Base-by-base conservation (phyloP, 805 yeast species). In the Metschnikowia lunata region DNA sequence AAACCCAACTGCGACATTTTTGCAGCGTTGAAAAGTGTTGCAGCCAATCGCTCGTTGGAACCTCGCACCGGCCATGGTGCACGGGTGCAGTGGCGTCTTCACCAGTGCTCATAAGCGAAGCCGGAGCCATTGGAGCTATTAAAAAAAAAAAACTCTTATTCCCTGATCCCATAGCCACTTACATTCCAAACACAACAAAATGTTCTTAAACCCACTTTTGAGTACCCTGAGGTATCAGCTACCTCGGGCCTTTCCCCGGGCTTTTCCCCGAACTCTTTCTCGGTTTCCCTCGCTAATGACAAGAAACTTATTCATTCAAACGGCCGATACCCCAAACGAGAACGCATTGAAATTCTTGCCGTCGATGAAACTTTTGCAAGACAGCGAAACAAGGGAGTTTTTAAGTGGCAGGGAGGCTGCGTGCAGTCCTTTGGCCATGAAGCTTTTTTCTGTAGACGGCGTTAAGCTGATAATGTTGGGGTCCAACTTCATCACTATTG, bases 291-390 rank as follows among this genome's bases (percentile, higher is more conserved):
- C 38, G 8, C 27, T 34, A 5, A 35, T 27, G 34, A 14, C 34
- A 30, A 40, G 61, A 13, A 50, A 37, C 36, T 59, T 84, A 29
- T 84, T 82, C 62, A 88, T 88, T 36, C 95, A 87, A 60, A 88
- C 96, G 0, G 82, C 84, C 30, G 79, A 82, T 28, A 88, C 96
- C 0, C 96, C 96, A 1, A 88, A 88, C 59, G 90, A 82, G 42
- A 82, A 86, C 54, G 96, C 96, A 0, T 64, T 88, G 45, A 88
- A 88, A 70, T 88, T 88, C 56, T 62, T 87, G 29, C 96, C 96
- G 0, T 82, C 88, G 10, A 79, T 75, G 64, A 70, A 72, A 36
- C 77, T 88, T n/a, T 66, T 88, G 13, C 73, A 69, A 15, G 62
- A 56, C 38, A 79, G 79, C 34, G 74, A 77, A 49, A 87, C 95